Conservation (phyloP, 2,329 filamentous ascomycete species). For the Trichophyton mentagrophytes region DNA sequence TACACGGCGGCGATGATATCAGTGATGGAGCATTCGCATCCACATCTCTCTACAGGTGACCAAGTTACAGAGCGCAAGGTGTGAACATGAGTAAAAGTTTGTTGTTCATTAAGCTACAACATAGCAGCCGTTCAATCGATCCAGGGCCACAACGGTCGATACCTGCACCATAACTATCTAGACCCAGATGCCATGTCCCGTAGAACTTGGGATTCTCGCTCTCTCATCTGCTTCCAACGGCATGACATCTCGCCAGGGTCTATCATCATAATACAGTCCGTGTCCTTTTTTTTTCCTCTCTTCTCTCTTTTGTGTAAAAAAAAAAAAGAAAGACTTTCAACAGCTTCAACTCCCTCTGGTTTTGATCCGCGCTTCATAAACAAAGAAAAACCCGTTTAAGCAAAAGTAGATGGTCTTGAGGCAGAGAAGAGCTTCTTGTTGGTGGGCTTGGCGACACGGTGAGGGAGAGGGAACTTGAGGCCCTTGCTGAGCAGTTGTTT, state of each 20-base stretch:
- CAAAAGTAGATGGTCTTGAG: constrained; percentile 92
- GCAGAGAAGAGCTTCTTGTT: constrained; percentile 87
- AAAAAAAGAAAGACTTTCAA: no score
- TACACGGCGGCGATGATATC: not conserved
- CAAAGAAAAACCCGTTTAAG: constrained; percentile 48
- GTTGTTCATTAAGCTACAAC: constrained; percentile 6
- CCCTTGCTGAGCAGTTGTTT: constrained; percentile 92
- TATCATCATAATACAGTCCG: not conserved
- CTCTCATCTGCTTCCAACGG: not conserved
- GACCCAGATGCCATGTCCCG: not conserved
- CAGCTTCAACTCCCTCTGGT: not conserved
- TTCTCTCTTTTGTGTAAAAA: not conserved
- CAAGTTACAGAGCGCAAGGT: not conserved
- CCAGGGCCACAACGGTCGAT: not conserved
- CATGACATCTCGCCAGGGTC: not conserved
- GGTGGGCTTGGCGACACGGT: constrained; percentile 74
- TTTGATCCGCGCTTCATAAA: constrained; percentile 1
- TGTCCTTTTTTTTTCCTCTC: not conserved
- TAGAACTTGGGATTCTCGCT: not conserved
- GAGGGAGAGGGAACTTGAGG: constrained; percentile 96
- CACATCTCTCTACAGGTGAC: not conserved
- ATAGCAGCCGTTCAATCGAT: constrained; percentile 1
- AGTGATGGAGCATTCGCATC: not conserved
- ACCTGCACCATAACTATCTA: not conserved
- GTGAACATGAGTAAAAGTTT: constrained; percentile 1